These are phyloP conservation scores for Hortiboletus campestris DNA, from an alignment of 768 basidiomycete species.

Conservation along the genomic window DNA sequence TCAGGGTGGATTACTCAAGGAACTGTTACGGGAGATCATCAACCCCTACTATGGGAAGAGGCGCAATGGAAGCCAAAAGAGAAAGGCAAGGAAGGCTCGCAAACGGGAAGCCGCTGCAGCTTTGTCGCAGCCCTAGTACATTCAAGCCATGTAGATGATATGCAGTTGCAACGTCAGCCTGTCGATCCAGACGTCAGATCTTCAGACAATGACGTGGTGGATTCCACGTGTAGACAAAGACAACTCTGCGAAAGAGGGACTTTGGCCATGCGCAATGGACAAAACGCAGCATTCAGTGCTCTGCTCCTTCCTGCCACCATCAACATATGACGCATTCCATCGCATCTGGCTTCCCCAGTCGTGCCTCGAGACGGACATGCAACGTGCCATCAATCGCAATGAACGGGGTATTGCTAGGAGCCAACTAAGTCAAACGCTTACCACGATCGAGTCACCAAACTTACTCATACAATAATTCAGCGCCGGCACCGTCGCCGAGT, in stretches of 20 bases:
- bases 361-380: conserved; percentile 46
- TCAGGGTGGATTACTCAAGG: conserved; percentile 30
- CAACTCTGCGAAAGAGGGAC: neutral
- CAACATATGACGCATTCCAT: conserved; percentile 47
- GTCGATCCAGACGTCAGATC: neutral
- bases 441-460: conserved; percentile 19
- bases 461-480: conserved; percentile 53
- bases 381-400: conserved; percentile 46
- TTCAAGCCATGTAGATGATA: conserved; percentile 1
- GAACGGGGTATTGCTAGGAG: conserved; percentile 43
- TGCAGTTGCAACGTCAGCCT: neutral
- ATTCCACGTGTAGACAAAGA: no score
- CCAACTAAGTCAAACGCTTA: neutral
- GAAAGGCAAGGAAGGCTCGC: conserved; percentile 15
- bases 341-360: conserved; percentile 36
- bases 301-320: neutral
- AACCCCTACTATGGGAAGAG: conserved; percentile 16
- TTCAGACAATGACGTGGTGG: no score
- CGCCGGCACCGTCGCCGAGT: conserved; percentile 40
- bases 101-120: conserved; percentile 5
- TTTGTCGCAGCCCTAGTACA: conserved; percentile 1
- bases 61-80: conserved; percentile 20
- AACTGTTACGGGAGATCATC: conserved; percentile 27
- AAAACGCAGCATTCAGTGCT: no score
- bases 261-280: neutral